Conservation (phyloP, 2,329 filamentous ascomycete species). For the Fusarium sp. region DNA sequence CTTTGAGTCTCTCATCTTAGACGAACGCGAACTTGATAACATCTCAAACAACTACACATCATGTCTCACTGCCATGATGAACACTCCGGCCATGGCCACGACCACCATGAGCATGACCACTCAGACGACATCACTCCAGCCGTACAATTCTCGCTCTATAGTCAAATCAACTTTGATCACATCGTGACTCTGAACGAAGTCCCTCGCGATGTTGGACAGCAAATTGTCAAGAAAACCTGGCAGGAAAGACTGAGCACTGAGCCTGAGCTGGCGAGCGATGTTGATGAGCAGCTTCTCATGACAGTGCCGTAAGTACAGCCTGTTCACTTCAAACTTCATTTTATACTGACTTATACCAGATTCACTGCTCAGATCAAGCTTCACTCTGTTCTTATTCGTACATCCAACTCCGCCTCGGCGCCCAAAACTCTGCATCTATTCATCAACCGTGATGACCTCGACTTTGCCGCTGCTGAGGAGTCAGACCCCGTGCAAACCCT, state of each 20-base stretch:
- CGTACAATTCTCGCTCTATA: conserved; percentile 89
- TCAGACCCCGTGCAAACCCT: conserved; percentile 78
- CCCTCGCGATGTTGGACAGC: conserved; percentile 72
- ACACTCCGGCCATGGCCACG: conserved; percentile 63
- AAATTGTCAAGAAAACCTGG: conserved; percentile 92
- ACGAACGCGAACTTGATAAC: not conserved
- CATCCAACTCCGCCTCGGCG: conserved; percentile 74
- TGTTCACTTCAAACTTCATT: not conserved
- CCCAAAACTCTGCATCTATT: conserved; percentile 88
- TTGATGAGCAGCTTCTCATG: conserved; percentile 94
- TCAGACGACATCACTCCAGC: conserved; percentile 92
- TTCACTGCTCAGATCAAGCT: conserved; percentile 96
- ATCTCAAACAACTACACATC: not conserved
- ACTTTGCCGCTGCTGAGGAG: conserved; percentile 82
- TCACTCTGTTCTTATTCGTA: conserved; percentile 87
- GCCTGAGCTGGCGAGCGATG: conserved; percentile 85
- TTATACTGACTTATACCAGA: conserved; percentile 56
- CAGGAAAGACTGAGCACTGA: conserved; percentile 75
- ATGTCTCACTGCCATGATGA: conserved; percentile 65
- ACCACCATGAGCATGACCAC: conserved; percentile 80
- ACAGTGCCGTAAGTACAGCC: conserved; percentile 77
- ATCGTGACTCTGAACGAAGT: conserved; percentile 89
- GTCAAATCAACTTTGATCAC: conserved; percentile 88
- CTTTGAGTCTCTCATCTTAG: not conserved
- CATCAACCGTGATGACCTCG: conserved; percentile 86